Base-by-base conservation (phyloP, 2,329 filamentous ascomycete species). In the Monosporascus ibericus region DNA sequence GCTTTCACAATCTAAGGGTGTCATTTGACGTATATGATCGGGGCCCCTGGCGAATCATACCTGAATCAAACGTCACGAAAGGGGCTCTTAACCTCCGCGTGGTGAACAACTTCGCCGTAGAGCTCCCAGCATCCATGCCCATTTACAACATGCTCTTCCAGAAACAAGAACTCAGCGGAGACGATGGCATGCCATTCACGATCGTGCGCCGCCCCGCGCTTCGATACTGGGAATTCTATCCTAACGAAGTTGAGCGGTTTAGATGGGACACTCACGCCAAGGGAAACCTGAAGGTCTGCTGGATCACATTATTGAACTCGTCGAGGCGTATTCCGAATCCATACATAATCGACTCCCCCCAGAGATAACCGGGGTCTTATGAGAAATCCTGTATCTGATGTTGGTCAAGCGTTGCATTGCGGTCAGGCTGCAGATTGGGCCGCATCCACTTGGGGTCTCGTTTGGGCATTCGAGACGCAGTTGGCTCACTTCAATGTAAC, bases 181-280 rank as follows among this genome's bases (percentile, higher is more conserved):
- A 54, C 5, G 56, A 40, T 24, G 48, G 55, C 8, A 42, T 39
- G 8, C 55, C 57, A 4, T 66, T 66, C 40, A 25, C 49, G 14
- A 48, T 68, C 42, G 56, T 58, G 20, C 60, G 65, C 5, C 61
- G 63, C 14, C 57, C 62, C 15, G 52, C 55, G 20, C 44, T 67
- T 17, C 56, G 65, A 11, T 68, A 66, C 50, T 67, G 65, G 65
- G 59, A 65, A n/a, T 66, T 66, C 44, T 52, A 44, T 6, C 63
- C 63, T 3, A 60, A 63, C 22, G 59, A 63, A 27, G 62, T 66
- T 36, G 63, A 66, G 48, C 57, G 59, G 22, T 65, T 67, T 48
- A 57, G 34, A 44, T 67, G 64, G 64, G 57, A 65, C 39, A 61
- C 56, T 25, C 49, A 58, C 39, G 48, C 52, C 25, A 58, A 63